Base-by-base conservation (phyloP, 2,329 filamentous ascomycete genomes). In the Botryotinia narcissicola region DNA sequence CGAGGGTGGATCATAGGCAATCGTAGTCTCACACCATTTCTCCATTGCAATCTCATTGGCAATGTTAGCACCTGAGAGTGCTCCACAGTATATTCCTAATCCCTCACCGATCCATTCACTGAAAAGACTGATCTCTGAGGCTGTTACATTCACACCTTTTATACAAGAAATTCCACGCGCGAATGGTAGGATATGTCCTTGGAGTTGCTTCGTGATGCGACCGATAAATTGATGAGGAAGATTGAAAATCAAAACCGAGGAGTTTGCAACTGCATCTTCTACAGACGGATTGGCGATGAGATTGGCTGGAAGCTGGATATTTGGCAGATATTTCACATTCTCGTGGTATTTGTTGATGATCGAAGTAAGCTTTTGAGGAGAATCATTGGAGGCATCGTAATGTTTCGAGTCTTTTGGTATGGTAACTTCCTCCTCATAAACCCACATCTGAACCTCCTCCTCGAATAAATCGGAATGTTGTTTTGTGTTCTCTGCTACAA, bases 271-370 rank as follows among this genome's bases (percentile, higher is more conserved):
- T 29, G 96, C 89, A 75, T 95, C 93, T 75, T 89, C 85, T 73
- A 97, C 86, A 42, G 93, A 93, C 29, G 94, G 92, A 82, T 96
- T 96, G 78, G 94, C 94, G 78, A 95, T 83, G 73, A 97, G 85
- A 82, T 99, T 99, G 75, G 86, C 80, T 6, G 96, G 96, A 2
- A 99, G 89, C 46, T 87, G 85, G 81, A 99, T 93, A 79, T 90
- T 90, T n/a, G 95, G 94, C 16, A 99, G 92, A 85, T 99, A 99
- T 84, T 98, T 99, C 85, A 97, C 88, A 83, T 99, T 99, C 86
- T 99, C 96, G 85, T 98, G 95, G 80, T 92, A 85, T 62, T 87
- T 88, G 86, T 99, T 99, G 89, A 99, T 97, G 78, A 99, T 84
- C 70, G 89, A 83, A 12, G 96, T 97, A 82, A 99, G 91, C 85